phyloP scores from a whole-genome alignment of 495 filamentous ascomycete genomes.

The Eremomyces bilateralis region DNA sequence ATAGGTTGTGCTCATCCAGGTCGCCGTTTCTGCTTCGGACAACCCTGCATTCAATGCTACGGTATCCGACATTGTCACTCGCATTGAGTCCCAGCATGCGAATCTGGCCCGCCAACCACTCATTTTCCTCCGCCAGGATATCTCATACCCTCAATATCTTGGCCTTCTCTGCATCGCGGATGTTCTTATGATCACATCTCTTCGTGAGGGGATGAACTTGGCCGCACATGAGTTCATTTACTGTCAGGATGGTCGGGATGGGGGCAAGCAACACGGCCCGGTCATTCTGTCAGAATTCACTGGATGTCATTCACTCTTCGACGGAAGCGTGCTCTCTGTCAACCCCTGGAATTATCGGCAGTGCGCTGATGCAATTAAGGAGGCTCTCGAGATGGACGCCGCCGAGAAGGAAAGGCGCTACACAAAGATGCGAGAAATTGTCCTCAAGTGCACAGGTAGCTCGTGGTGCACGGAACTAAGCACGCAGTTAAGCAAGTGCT shows the following conservation, averaged over 20 bases:
- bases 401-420: slow-evolving; percentile 55
- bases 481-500: slow-evolving; percentile 42
- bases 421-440: slow-evolving; percentile 46
- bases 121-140: slow-evolving; percentile 88
- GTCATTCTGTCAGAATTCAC: slow-evolving; percentile 88
- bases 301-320: slow-evolving; percentile 69
- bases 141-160: slow-evolving; percentile 73
- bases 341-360: slow-evolving; percentile 88
- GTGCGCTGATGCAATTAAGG: slow-evolving; percentile 63
- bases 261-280: slow-evolving; percentile 57
- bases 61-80: slow-evolving; percentile 76
- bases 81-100: slow-evolving; percentile 73
- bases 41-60: slow-evolving; percentile 68
- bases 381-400: slow-evolving; percentile 51
- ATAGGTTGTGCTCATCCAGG: slow-evolving; percentile 69
- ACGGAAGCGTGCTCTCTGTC: slow-evolving; percentile 50
- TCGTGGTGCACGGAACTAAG: slow-evolving; percentile 63
- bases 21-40: slow-evolving; percentile 72
- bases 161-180: slow-evolving; percentile 75
- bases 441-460: slow-evolving; percentile 58
- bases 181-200: slow-evolving; percentile 74
- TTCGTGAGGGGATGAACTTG: slow-evolving; percentile 90
- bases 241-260: slow-evolving; percentile 68
- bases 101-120: slow-evolving; percentile 76
- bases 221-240: slow-evolving; percentile 83